A percentile compares a stretch with the other conserved stretches of the same genome.
phyloP scores from a whole-genome alignment of 2,329 filamentous ascomycete species.

The Diaporthe caulivora region DNA sequence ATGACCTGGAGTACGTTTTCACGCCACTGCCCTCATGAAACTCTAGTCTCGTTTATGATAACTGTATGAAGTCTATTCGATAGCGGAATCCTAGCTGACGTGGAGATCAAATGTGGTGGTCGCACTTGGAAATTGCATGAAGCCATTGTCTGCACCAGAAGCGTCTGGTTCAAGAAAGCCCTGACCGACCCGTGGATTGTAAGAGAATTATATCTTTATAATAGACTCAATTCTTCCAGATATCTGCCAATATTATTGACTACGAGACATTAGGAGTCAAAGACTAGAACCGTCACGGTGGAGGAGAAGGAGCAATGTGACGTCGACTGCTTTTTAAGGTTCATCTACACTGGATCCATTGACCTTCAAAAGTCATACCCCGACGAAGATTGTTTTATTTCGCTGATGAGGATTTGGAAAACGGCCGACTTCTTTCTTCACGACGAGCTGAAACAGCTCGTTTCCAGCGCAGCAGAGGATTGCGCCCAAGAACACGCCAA shows the following conservation, averaged over 20 bases:
- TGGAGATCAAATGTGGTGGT: not conserved
- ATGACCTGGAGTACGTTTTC: no score
- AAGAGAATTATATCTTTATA: no score
- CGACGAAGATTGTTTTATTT: no score
- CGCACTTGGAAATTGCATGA: not conserved
- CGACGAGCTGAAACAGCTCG: not conserved
- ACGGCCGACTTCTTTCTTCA: not conserved
- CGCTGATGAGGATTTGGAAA: not conserved
- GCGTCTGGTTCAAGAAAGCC: conserved; percentile 10
- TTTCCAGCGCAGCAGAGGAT: not conserved
- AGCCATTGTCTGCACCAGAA: conserved; percentile 3
- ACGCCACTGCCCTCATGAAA: no score
- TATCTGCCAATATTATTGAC: not conserved
- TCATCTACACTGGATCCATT: not conserved
- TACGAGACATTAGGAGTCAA: not conserved
- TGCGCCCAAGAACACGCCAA: not conserved
- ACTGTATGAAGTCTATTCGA: not conserved
- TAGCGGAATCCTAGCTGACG: not conserved
- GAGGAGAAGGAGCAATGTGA: not conserved
- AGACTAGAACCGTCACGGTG: not conserved
- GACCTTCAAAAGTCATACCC: not conserved
- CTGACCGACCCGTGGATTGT: not conserved
- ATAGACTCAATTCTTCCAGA: no score
- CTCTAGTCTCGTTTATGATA: no score
- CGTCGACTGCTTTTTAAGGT: not conserved